Base-by-base conservation (phyloP, 768 basidiomycete genomes). In the Termitomyces sp. region DNA sequence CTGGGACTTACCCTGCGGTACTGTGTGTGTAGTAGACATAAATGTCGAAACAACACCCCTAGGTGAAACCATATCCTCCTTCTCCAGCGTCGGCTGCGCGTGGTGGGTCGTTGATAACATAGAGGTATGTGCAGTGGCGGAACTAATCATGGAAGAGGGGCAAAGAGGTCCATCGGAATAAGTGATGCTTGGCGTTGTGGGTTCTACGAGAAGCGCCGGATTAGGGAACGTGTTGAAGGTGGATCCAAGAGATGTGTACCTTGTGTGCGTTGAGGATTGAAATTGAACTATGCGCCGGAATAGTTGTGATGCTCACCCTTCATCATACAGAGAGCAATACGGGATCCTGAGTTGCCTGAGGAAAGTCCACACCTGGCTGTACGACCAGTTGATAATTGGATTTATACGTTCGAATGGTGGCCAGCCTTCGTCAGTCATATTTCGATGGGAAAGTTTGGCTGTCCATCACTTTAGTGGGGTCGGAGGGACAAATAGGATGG, bases 211-310 rank as follows among this genome's bases (percentile, higher is more conserved):
- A n/a, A 98, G 83, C 1, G 91, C 87, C 2, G 96, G 95, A 67
- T 98, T 98, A 0, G 87, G 94, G 69, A 88, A 89, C 0, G 97
- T 98, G 74, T 98, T 97, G 74, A 85, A 92, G 8, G 90, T 94
- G 12, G 95, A 97, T 18, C 97, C 96, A 20, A 99, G 84, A 5
- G 96, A 98, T 2, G 97, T 99, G 72, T 96, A 99, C n/a, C 95
- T 96, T 41, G 5, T 23, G n/a, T 1, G 51, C 51, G 48, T 61
- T 23, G 50, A 49, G 41, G 41, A 60, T 55, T 26, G 44, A 2
- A 51, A 4, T 56, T 26, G 44, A 3, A 52, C 4, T 41, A 14
- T 30, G 51, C 23, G 32, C 26, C 35, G 50, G 12, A 32, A 47
- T 12, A 26, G 56, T 60, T 49, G 57, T 40, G 43, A 65, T 12